Evolutionary conservation across 2,329 filamentous ascomycete genomes (phyloP).

Genomic region (Neurospora crassa): DNA sequence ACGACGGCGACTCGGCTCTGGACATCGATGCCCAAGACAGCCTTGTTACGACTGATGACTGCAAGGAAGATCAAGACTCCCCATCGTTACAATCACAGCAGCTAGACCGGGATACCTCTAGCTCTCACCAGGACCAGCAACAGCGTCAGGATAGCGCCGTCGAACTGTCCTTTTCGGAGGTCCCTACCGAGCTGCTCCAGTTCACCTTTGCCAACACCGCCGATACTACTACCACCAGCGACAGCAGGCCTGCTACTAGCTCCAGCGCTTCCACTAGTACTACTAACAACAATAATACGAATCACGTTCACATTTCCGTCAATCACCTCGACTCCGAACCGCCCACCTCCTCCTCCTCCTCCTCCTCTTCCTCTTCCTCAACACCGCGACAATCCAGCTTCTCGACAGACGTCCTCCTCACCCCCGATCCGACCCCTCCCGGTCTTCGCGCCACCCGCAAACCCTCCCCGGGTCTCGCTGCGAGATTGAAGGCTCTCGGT

Average conservation of each 20-base stretch:
- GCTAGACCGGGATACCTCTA: not conserved
- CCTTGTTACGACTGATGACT: not conserved
- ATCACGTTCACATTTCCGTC: conserved; percentile 13
- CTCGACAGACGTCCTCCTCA: conserved; percentile 18
- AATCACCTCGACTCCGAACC: conserved; percentile 10
- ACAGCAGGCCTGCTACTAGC: conserved; percentile 9
- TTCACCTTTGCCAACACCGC: conserved; percentile 22
- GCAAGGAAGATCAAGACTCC: not conserved
- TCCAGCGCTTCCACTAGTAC: conserved; percentile 5
- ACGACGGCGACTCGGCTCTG: not conserved
- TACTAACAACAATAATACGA: conserved; percentile 15
- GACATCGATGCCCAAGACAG: not conserved
- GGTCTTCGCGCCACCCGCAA: conserved; percentile 32
- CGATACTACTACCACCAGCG: conserved; percentile 11
- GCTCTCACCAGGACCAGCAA: not conserved
- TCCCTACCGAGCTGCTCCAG: conserved; percentile 30
- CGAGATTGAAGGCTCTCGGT: conserved; percentile 54
- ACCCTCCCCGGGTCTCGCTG: conserved; percentile 54
- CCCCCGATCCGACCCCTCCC: conserved; percentile 17
- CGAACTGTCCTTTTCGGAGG: conserved; percentile 30
- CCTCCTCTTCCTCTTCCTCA: conserved; percentile 7
- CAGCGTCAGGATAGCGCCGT: conserved; percentile 9
- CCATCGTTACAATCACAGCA: not conserved
- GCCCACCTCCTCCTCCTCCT: conserved; percentile 3
- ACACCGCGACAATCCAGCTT: conserved; percentile 14